Base-by-base conservation (phyloP, 768 basidiomycete genomes). In the Lactifluus rugatus region DNA sequence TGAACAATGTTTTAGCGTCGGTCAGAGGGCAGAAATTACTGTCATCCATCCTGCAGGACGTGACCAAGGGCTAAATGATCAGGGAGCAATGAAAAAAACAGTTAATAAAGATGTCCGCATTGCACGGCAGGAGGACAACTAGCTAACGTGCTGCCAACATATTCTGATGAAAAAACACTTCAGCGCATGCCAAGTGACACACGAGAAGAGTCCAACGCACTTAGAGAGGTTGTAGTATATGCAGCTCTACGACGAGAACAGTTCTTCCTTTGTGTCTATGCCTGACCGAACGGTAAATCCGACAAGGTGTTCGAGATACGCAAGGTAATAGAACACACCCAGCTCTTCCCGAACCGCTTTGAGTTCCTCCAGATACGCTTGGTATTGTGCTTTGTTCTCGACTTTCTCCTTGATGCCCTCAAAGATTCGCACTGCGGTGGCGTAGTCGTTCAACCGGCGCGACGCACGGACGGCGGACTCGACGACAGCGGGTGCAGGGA, bases 401-500 rank as follows among this genome's bases (percentile, higher is more conserved):
- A 96, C 93, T 79, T 99, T 98, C 74, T 93, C 93, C 76, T 82
- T 86, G 67, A 99, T 72, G 60, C 95, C 96, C 79, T 98, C 95
- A 68, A 97, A 91, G 65, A 98, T 81, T 61, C 96, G 80, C 58
- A 99, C 93, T 42, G 95, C 94, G 41, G 96, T 99, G 44, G 95
- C 86, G 72, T 89, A 98, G 80, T 97, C 94, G 74, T 99, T 87
- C 61, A 96, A 92, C 64, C 93, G 83, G 64, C 96, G 79, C 21
- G 90, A 83, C 56, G 93, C 93, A 54, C 84, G 82, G 61, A 94
- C 75, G 26, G 92, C 92, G 62, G 90, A 88, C 74, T 93, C 91
- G 54, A 94, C 75, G 66, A 95, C 90, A 54, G 77, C 70, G 26
- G 90, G 81, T 1, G 89, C 81, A 5, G 93, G 93, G 14, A 96